A percentile compares a stretch with the other conserved stretches of the same genome.
Evolutionary conservation across 371 early-diverging fungal genomes (phyloP).

Genomic region (Polyrhizophydium stewartii): DNA sequence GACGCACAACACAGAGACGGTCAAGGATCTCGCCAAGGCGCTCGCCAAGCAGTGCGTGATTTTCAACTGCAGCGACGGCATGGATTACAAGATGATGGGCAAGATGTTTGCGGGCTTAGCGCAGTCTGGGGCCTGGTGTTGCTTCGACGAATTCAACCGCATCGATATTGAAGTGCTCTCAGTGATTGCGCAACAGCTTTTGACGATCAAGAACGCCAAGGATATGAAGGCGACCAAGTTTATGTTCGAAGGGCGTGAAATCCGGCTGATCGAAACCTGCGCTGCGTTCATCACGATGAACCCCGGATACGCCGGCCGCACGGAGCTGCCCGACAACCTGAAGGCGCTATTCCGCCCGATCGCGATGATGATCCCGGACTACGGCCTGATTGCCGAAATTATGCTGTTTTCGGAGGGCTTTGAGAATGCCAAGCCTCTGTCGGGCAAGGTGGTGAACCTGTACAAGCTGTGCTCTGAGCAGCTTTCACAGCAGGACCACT

Average conservation of each 20-base stretch:
- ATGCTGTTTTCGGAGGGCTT: conserved; percentile 60
- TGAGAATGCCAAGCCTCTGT: conserved; percentile 49
- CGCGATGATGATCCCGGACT: conserved; percentile 64
- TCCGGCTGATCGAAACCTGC: conserved; percentile 53
- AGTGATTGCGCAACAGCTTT: conserved; percentile 56
- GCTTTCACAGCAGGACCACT: conserved; percentile 57
- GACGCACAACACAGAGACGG: conserved; percentile 61
- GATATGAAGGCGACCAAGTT: conserved; percentile 46
- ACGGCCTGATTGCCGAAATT: conserved; percentile 58
- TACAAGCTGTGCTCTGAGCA: conserved; percentile 61
- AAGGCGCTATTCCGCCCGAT: conserved; percentile 57
- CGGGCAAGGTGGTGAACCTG: conserved; percentile 55
- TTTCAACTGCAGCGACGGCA: conserved; percentile 61
- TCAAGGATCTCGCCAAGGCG: conserved; percentile 56
- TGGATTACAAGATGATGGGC: conserved; percentile 59
- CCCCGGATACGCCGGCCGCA: conserved; percentile 58
- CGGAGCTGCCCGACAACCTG: conserved; percentile 56
- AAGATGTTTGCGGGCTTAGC: conserved; percentile 60
- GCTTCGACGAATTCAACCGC: conserved; percentile 67
- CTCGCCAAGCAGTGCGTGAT: conserved; percentile 55
- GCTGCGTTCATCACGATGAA: conserved; percentile 62
- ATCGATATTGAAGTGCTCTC: conserved; percentile 57
- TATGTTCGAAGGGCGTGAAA: conserved; percentile 56
- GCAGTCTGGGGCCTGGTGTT: conserved; percentile 56
- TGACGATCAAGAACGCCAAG: conserved; percentile 54